Evolutionary conservation across 2,329 filamentous ascomycete species (phyloP).

Genomic region (Penicillium oxalicum): DNA sequence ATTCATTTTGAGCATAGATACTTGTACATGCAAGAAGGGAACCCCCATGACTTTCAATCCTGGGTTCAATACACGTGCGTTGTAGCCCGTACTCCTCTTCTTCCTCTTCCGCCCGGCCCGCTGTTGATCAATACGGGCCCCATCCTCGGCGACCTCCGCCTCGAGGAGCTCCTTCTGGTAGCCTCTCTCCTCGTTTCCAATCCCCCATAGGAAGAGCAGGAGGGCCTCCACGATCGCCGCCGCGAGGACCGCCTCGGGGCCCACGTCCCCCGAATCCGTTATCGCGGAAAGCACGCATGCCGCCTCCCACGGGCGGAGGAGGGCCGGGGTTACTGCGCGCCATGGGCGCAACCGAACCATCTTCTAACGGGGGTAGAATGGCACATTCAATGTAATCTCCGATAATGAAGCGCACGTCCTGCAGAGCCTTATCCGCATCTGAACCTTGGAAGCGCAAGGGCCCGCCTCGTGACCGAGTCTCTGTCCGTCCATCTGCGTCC

Average conservation of each 20-base stretch:
- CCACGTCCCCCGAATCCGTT: constrained; percentile 42
- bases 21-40: constrained; percentile 13
- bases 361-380: constrained; percentile 66
- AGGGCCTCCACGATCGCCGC: constrained; percentile 38
- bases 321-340: constrained; percentile 21
- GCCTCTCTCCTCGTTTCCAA: constrained; percentile 45
- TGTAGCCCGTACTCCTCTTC: background rate
- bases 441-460: constrained; percentile 45
- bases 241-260: constrained; percentile 37
- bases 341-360: constrained; percentile 64
- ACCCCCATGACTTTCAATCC: constrained; percentile 2
- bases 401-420: constrained; percentile 73
- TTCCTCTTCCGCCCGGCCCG: background rate
- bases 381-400: constrained; percentile 85
- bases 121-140: constrained; percentile 33
- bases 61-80: no score
- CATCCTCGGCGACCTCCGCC: constrained; percentile 37
- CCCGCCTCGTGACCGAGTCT: constrained; percentile 25
- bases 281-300: constrained; percentile 42
- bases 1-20: constrained; percentile 5
- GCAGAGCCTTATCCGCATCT: constrained; percentile 66
- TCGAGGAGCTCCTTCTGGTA: constrained; percentile 34
- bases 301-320: constrained; percentile 37
- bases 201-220: constrained; percentile 34
- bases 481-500: constrained; percentile 37